Base-by-base conservation (phyloP, 2,329 filamentous ascomycete genomes). In the Stenocarpella maydis region DNA sequence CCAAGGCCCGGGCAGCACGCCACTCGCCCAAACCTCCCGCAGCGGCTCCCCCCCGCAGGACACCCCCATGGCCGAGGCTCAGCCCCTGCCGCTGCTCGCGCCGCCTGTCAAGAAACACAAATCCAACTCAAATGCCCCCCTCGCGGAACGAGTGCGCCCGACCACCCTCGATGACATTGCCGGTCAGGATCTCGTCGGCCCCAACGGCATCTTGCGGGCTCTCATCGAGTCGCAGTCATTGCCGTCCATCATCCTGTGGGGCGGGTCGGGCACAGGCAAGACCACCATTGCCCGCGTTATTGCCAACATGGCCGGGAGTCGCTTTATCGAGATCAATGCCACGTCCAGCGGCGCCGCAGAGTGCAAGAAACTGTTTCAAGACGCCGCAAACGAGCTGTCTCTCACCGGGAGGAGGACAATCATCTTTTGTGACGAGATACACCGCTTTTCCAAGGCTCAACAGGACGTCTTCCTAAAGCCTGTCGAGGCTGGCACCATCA, bases 361-460 rank as follows among this genome's bases (percentile, higher is more conserved):
- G 78, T 95, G 92, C 85, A 97, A 98, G 82, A 96, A 94, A 83
- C 86, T 98, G 67, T 98, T 98, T 76, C 83, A 85, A 26, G 94
- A 98, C 74, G 95, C 96, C 0, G 89, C 88, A 70, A 92, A 90
- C 75, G 96, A 98, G 78, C 82, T 94, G 55, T 83, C 85, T 1
- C 83, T 98, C 64, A 97, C 94, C 0, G 95, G 95, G 1, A 87
- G 94, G 71, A 95, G 93, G 81, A 98, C 96, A 0, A 97, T 99
- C 72, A 90, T 99, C 72, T 99, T 99, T 79, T 98, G 95, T 82
- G 96, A 99, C 81, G 96, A 98, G 83, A 96, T 98, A 58, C 94
- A 97, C 80, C 86, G 95, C 34, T 97, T 97, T 83, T 92, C 88
- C 74, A 98, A 97, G 81, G 87, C 90, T 0, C 96, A 98, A 78